Evolutionary conservation across 345 rosid genomes (phyloP).

Genomic region (Kernera saxatilis): DNA sequence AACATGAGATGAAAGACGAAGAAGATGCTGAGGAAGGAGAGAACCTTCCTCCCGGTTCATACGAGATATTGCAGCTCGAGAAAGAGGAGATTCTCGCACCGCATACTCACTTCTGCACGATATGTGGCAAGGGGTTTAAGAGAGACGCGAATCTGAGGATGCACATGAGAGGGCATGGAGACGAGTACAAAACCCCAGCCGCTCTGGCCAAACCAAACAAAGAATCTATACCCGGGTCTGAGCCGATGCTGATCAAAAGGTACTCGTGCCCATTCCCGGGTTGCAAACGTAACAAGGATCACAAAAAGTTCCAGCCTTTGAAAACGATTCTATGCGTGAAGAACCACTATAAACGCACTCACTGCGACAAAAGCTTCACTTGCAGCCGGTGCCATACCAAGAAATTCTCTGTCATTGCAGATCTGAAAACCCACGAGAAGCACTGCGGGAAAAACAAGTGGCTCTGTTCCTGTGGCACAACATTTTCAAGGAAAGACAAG

Average conservation of each 20-base stretch:
- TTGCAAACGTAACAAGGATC: slow-evolving; percentile 96
- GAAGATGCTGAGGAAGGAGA: slow-evolving; percentile 95
- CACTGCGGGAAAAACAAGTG: slow-evolving; percentile 96
- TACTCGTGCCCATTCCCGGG: slow-evolving; percentile 93
- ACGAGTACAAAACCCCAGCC: slow-evolving; percentile 89
- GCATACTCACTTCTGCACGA: slow-evolving; percentile 89
- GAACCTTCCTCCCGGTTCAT: slow-evolving; percentile 87
- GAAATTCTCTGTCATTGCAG: slow-evolving; percentile 92
- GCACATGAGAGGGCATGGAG: slow-evolving; percentile 99
- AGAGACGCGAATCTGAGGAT: slow-evolving; percentile 93
- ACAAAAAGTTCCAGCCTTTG: slow-evolving; percentile 92
- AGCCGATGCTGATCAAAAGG: slow-evolving; percentile 68
- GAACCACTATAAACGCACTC: slow-evolving; percentile 95
- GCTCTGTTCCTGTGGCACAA: slow-evolving; percentile 97
- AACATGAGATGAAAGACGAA: slow-evolving; percentile 80
- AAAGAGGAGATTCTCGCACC: slow-evolving; percentile 99
- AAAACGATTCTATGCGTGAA: slow-evolving; percentile 89
- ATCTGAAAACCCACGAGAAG: slow-evolving; percentile 97
- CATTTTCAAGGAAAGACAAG: slow-evolving; percentile 97
- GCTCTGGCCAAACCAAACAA: slow-evolving; percentile 90
- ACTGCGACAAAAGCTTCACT: slow-evolving; percentile 86
- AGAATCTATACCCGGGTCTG: slow-evolving; percentile 49
- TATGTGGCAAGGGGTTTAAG: slow-evolving; percentile 98
- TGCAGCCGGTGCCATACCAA: slow-evolving; percentile 93
- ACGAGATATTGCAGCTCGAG: slow-evolving; percentile 86